These are phyloP conservation scores for Aphanomyces invadans DNA, from an alignment of 352 stramenopile genomes.

Conservation along the genomic window DNA sequence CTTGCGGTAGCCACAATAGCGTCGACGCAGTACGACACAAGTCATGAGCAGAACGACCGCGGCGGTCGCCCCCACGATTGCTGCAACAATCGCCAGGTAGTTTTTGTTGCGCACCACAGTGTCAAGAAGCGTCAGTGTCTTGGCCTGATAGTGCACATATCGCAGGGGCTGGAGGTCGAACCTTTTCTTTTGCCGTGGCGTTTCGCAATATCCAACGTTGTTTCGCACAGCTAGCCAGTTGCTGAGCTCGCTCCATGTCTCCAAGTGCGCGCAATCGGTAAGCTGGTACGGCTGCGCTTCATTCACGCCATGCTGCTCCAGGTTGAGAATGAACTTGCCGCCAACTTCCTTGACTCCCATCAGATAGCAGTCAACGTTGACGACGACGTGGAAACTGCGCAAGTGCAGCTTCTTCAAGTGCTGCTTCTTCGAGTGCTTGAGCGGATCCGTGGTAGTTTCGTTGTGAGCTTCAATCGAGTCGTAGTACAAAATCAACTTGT, in stretches of 20 bases:
- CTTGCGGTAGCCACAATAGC: slow-evolving; percentile 10
- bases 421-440: neutral
- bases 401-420: neutral
- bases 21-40: neutral
- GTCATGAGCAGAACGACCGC: neutral
- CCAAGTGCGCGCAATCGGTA: slow-evolving; percentile 10
- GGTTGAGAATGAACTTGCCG: slow-evolving; percentile 20
- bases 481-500: slow-evolving; percentile 18
- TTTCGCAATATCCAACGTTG: slow-evolving; percentile 20
- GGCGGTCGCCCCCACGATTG: neutral
- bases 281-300: slow-evolving; percentile 19
- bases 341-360: neutral
- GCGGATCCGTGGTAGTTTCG: neutral
- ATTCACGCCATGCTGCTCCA: slow-evolving; percentile 14
- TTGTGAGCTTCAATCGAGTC: slow-evolving; percentile 21
- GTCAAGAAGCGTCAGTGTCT: slow-evolving; percentile 7
- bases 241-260: slow-evolving; percentile 10
- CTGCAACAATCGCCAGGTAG: slow-evolving; percentile 15
- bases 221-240: slow-evolving; percentile 22
- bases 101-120: slow-evolving; percentile 21
- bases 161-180: slow-evolving; percentile 16
- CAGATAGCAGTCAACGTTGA: slow-evolving; percentile 11
- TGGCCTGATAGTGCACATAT: slow-evolving; percentile 13
- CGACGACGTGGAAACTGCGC: slow-evolving; percentile 5
- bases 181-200: slow-evolving; percentile 14